Evolutionary conservation across 2,329 filamentous ascomycete species (phyloP), one percentile per base, ranked within the genome.

Genomic region (Lecanicillium sp.): DNA sequence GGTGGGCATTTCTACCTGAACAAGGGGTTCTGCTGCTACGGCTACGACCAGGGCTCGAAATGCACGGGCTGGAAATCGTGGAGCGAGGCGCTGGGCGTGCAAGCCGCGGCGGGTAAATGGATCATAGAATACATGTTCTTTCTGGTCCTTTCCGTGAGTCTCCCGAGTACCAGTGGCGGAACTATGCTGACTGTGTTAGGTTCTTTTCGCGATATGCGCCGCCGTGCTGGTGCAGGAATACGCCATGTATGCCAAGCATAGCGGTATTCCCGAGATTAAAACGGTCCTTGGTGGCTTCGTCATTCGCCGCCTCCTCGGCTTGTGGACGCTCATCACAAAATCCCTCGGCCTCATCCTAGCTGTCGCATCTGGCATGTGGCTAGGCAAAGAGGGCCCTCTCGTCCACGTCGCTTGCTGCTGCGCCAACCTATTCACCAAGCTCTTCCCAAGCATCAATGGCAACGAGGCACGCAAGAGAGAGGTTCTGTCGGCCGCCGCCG

Each of bases 401-500:
- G 91, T 98, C 5, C 91, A 98, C 66, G 90, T 97, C 19, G 91
- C 91, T 51, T 97, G 93, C 68, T 97, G 93, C 65, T 96, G 90
- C 62, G 90, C 91, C 79, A 95, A 94, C 63, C 71, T 91, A 9
- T 96, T 95, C 56, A 74, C 78, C 35, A 67, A 94, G 64, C 71
- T 91, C 7, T 96, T 95, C 56, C 73, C 78, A 36, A 67, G 78
- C 55, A 84, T 97, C 51, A 88, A 88, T 55, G 77, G 76, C 44
- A 97, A 98, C 60, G 91, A 98, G 78, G 90, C 91, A 49, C 85
- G 93, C 42, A 96, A 96, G 69, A 80, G 93, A 57, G 93, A 97
- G 64, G 84, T 96, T 0, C 73, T 98, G 2, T 96, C 91, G 5
- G 91, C 91, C 1, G 91, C 93, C 0, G 90, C 93, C 1, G 90